Percentiles rank a stretch among this genome's conserved stretches.
phyloP scores from a whole-genome alignment of 108 stramenopile genomes.

The Heterococcus sp. region DNA sequence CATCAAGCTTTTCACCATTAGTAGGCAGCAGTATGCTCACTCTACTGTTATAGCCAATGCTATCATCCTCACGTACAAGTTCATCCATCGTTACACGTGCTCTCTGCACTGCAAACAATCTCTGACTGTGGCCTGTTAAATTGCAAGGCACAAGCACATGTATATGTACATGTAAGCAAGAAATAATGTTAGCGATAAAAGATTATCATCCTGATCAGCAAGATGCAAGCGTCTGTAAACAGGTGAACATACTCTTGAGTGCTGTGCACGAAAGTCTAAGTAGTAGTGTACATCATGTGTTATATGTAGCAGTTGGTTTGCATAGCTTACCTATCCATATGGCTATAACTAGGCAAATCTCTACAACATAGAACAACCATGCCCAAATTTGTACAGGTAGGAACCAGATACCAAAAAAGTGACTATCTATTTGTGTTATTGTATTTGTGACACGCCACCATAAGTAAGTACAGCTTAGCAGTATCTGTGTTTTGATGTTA shows the following conservation, averaged over 20 bases:
- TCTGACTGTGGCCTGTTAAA: constrained; percentile 23
- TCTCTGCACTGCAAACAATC: constrained; percentile 32
- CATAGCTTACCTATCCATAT: constrained; percentile 40
- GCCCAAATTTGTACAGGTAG: background rate
- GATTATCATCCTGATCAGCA: no score
- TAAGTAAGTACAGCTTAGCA: no score
- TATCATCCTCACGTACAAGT: constrained; percentile 16
- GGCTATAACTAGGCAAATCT: constrained; percentile 24
- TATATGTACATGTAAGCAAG: no score
- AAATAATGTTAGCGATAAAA: no score
- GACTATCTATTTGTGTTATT: background rate
- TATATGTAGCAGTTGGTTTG: no score
- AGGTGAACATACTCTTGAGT: no score
- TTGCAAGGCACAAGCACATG: no score
- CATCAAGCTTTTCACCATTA: constrained; percentile 31
- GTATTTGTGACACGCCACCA: background rate
- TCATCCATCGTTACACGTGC: constrained; percentile 31
- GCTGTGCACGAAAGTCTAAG: no score
- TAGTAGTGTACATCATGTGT: no score
- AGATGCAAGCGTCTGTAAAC: no score
- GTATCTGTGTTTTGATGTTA: no score
- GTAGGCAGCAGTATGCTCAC: constrained; percentile 41
- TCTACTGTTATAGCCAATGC: constrained; percentile 23
- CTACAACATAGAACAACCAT: background rate
- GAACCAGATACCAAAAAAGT: background rate